phyloP scores from a whole-genome alignment of 1,284 basidiomycete species.

The Cryptococcus floricola region DNA sequence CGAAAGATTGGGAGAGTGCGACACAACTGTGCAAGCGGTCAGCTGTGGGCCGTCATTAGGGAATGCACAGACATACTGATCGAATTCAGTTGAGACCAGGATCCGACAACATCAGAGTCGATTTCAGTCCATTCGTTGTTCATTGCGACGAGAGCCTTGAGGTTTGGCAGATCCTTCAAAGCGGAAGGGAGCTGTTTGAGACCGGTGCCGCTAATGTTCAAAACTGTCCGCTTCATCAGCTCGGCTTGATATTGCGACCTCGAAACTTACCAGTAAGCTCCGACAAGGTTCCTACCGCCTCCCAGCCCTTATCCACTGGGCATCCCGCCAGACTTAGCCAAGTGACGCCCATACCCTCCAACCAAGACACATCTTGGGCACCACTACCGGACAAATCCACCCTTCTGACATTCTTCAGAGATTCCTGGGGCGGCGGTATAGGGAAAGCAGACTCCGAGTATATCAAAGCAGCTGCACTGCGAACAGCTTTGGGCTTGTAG shows the following conservation, averaged over 20 bases:
- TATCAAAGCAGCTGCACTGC: constrained; percentile 33
- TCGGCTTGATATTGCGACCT: neutral
- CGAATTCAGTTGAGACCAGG: constrained; percentile 43
- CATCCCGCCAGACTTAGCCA: constrained; percentile 43
- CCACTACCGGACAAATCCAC: constrained; percentile 39
- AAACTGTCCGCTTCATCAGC: constrained; percentile 20
- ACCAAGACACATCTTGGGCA: constrained; percentile 34
- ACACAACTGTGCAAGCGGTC: constrained; percentile 30
- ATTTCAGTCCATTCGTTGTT: constrained; percentile 39
- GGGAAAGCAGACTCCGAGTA: constrained; percentile 30
- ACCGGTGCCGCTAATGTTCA: constrained; percentile 39
- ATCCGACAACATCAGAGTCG: constrained; percentile 23
- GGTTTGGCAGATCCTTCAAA: constrained; percentile 23
- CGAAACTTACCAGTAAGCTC: constrained; percentile 33
- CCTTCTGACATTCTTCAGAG: constrained; percentile 27
- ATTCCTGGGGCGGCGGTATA: constrained; percentile 31
- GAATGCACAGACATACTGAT: constrained; percentile 29
- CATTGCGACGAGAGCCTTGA: constrained; percentile 46
- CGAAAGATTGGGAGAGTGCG: constrained; percentile 40
- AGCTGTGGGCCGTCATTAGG: neutral
- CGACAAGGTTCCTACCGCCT: constrained; percentile 29
- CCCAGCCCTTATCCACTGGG: constrained; percentile 34
- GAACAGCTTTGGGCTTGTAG: constrained; percentile 43
- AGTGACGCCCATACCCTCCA: constrained; percentile 29
- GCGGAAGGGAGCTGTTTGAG: constrained; percentile 24